These are phyloP conservation scores for Talaromyces ruber DNA, from an alignment of 495 filamentous ascomycete genomes.

Conservation along the genomic window DNA sequence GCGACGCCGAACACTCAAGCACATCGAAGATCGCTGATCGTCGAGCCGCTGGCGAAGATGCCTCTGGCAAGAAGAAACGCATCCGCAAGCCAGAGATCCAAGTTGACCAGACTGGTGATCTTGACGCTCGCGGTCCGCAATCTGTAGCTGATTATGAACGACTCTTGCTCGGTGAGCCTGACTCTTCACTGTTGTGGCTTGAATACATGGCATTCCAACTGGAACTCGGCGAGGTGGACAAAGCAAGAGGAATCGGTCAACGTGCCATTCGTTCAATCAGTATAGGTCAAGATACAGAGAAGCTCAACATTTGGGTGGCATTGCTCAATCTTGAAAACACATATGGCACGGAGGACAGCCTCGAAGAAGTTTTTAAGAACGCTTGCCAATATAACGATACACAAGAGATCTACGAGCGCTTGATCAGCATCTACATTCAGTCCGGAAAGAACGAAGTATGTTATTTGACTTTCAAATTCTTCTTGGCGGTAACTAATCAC, in stretches of 20 bases:
- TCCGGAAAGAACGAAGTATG: conserved; percentile 64
- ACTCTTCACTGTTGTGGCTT: conserved; percentile 85
- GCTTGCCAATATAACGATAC: conserved; percentile 92
- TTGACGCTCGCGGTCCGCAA: conserved; percentile 85
- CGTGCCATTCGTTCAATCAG: conserved; percentile 83
- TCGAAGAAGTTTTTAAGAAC: conserved; percentile 82
- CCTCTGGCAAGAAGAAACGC: conserved; percentile 61
- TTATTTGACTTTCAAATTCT: neutral
- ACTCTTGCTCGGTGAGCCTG: conserved; percentile 81
- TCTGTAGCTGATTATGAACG: conserved; percentile 87
- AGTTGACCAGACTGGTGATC: conserved; percentile 78
- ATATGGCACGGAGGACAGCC: conserved; percentile 76
- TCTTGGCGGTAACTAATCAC: conserved; percentile 22
- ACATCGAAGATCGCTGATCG: conserved; percentile 25
- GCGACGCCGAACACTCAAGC: conserved; percentile 23
- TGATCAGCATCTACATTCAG: conserved; percentile 91
- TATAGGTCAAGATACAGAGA: conserved; percentile 79
- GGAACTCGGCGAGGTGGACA: conserved; percentile 76
- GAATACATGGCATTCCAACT: conserved; percentile 96
- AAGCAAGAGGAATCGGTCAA: conserved; percentile 79
- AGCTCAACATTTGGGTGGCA: conserved; percentile 90
- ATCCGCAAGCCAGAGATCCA: conserved; percentile 70
- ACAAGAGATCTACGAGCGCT: conserved; percentile 78
- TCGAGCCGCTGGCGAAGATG: conserved; percentile 40
- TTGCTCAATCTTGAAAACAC: conserved; percentile 89